phyloP scores from a whole-genome alignment of 2,329 filamentous ascomycete genomes.

The Apiospora kogelbergensis region DNA sequence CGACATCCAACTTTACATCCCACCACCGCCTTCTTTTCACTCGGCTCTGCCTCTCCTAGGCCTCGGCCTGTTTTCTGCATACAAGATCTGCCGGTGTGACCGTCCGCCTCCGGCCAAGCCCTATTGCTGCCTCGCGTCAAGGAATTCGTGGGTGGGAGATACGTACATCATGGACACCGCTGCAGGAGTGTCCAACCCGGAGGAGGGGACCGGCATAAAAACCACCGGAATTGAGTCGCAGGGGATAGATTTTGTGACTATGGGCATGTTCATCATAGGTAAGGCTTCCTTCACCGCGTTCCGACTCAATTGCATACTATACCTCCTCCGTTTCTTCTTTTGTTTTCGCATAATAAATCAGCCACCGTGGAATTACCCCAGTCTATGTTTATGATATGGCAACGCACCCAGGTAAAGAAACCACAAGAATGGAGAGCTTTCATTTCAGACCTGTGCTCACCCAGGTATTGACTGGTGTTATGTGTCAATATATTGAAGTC shows the following conservation, averaged over 20 bases:
- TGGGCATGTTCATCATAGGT: slow-evolving; percentile 77
- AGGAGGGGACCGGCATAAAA: slow-evolving; percentile 8
- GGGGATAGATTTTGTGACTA: slow-evolving; percentile 64
- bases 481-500: background rate
- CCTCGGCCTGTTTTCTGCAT: background rate
- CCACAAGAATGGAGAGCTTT: background rate
- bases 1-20: background rate
- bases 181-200: background rate
- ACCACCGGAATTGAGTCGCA: slow-evolving; percentile 26
- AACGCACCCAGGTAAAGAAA: background rate
- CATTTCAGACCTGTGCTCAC: background rate
- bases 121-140: background rate
- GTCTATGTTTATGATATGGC: background rate
- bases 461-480: background rate
- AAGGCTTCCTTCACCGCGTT: slow-evolving; percentile 25
- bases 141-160: background rate
- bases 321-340: background rate
- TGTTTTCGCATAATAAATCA: background rate
- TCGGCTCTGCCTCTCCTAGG: background rate
- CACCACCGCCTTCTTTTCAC: background rate
- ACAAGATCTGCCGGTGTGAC: background rate
- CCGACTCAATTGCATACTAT: background rate
- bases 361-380: background rate
- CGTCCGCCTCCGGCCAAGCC: background rate
- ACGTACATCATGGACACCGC: slow-evolving; percentile 1